These are phyloP conservation scores for Dendrobium nobile DNA, from an alignment of 106 monocot species.

Conservation along the genomic window DNA sequence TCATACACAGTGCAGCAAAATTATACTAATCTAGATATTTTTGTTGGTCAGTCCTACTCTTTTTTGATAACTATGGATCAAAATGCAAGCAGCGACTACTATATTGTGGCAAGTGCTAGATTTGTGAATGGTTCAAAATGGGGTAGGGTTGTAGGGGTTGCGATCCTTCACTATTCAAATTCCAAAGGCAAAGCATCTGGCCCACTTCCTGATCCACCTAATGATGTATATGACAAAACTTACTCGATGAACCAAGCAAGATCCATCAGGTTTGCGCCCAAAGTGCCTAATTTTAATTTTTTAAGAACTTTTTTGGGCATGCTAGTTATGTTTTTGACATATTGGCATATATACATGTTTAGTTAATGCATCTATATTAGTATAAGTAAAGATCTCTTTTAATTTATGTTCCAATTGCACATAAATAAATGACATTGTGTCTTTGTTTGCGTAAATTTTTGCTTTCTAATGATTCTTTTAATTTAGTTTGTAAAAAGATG, in stretches of 20 bases:
- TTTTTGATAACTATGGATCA: conserved; percentile 78
- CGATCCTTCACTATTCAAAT: conserved; percentile 64
- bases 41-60: conserved; percentile 77
- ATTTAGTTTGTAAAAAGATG: not conserved
- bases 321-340: not conserved
- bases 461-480: not conserved
- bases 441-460: too few species aligned
- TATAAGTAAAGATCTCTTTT: not conserved
- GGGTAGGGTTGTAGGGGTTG: conserved; percentile 66
- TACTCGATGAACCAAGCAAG: conserved; percentile 40
- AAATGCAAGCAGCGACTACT: conserved; percentile 74
- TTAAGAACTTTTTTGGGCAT: not conserved
- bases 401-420: too few species aligned
- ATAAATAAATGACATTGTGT: too few species aligned
- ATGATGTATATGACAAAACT: conserved; percentile 36
- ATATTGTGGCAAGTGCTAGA: conserved; percentile 70
- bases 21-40: conserved; percentile 55
- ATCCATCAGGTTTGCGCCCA: conserved; percentile 21
- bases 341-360: not conserved
- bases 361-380: not conserved
- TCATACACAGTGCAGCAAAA: conserved; percentile 66
- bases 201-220: conserved; percentile 33
- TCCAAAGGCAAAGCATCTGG: conserved; percentile 42
- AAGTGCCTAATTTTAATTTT: not conserved
- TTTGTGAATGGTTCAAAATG: conserved; percentile 63